A percentile compares a stretch with the other conserved stretches of the same genome.
phyloP scores from a whole-genome alignment of 495 filamentous ascomycete species.

The Aspergillus bertholletiae region DNA sequence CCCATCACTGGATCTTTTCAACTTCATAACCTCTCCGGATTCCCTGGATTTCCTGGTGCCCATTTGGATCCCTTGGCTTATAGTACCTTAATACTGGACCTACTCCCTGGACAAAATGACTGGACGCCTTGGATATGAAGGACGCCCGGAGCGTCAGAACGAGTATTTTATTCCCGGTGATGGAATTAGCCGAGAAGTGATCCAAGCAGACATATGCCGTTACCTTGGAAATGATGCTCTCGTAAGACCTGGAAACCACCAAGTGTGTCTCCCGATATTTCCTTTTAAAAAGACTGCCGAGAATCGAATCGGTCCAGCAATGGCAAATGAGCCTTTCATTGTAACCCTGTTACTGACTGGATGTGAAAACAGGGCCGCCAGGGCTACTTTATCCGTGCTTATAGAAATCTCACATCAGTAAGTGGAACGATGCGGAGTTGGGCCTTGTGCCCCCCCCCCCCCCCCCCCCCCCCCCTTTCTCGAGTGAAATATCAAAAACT shows the following conservation, averaged over 20 bases:
- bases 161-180: constrained; percentile 86
- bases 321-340: background rate
- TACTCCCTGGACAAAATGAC: constrained; percentile 41
- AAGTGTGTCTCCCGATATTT: constrained; percentile 53
- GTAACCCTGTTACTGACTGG: constrained; percentile 27
- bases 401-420: constrained; percentile 83
- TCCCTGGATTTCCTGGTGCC: constrained; percentile 21
- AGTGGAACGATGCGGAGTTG: constrained; percentile 36
- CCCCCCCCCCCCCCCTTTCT: no score
- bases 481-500: constrained; percentile 18
- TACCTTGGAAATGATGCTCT: constrained; percentile 90
- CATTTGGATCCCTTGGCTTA: constrained; percentile 35
- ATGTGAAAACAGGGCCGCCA: constrained; percentile 54
- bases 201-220: constrained; percentile 91
- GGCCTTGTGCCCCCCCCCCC: no score
- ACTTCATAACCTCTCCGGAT: constrained; percentile 12
- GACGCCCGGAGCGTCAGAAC: constrained; percentile 57
- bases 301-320: constrained; percentile 1
- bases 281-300: constrained; percentile 9
- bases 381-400: constrained; percentile 84
- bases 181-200: constrained; percentile 89
- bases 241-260: constrained; percentile 78
- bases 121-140: constrained; percentile 39
- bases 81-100: constrained; percentile 28
- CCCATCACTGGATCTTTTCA: constrained; percentile 18